Percentiles rank a stretch among this genome's conserved stretches.
Evolutionary conservation across 257 asterid genomes (phyloP).

Genomic region (Penstemon barbatus): DNA sequence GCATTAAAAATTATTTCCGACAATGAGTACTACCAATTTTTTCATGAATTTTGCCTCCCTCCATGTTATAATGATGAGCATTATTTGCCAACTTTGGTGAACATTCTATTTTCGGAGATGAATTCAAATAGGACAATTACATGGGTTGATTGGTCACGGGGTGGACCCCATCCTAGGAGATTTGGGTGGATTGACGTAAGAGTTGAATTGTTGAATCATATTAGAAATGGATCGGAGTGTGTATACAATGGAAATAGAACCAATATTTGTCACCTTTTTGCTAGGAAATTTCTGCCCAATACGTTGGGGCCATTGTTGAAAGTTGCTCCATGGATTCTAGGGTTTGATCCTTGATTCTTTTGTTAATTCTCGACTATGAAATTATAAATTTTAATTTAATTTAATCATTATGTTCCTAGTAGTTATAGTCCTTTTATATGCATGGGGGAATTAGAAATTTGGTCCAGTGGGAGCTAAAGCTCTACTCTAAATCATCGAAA

Average conservation of each 20-base stretch:
- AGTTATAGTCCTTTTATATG: no score
- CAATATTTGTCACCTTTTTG: conserved; percentile 56
- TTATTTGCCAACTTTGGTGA: conserved; percentile 60
- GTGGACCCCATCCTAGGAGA: conserved; percentile 65
- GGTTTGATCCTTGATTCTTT: conserved; percentile 36
- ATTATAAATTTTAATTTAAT: no score
- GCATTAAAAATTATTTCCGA: conserved; percentile 48
- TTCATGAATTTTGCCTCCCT: conserved; percentile 42
- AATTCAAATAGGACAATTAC: conserved; percentile 51
- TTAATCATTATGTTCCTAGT: no score
- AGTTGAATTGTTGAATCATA: conserved; percentile 39
- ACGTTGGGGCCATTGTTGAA: conserved; percentile 47
- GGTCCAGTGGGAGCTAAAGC: no score
- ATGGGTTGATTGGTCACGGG: conserved; percentile 69
- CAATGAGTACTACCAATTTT: conserved; percentile 36
- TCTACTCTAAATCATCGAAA: no score
- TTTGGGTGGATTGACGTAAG: conserved; percentile 55
- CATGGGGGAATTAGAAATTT: no score
- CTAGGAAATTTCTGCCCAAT: conserved; percentile 60
- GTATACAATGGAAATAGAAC: conserved; percentile 50
- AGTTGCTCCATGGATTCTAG: conserved; percentile 45
- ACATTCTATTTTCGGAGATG: conserved; percentile 46
- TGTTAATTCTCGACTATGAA: background rate
- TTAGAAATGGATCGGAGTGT: conserved; percentile 45
- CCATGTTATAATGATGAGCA: conserved; percentile 62